Evolutionary conservation across 1,284 basidiomycete genomes (phyloP).

Genomic region (Leucoagaricus sp.): DNA sequence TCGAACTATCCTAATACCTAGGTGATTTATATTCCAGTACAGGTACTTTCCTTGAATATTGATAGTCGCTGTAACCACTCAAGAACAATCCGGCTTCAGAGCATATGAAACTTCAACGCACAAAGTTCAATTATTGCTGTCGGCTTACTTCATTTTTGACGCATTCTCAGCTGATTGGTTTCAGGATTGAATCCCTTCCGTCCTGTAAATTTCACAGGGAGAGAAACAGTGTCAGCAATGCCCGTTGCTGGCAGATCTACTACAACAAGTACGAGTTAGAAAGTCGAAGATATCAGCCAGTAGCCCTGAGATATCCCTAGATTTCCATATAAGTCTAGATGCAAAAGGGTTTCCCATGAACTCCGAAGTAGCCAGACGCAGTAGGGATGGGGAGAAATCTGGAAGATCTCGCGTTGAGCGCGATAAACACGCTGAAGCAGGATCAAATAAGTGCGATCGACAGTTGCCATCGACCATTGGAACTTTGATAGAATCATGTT

Average conservation of each 20-base stretch:
- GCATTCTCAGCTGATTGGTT: background rate
- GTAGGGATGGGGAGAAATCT: constrained; percentile 4
- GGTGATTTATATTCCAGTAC: too few relatives aligned
- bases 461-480: constrained; percentile 12
- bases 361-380: background rate
- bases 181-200: background rate
- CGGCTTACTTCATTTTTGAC: too few relatives aligned
- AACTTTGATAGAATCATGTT: constrained; percentile 5
- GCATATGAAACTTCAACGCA: too few relatives aligned
- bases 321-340: constrained; percentile 10
- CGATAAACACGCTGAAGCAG: constrained; percentile 6
- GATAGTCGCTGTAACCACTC: too few relatives aligned
- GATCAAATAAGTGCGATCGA: constrained; percentile 8
- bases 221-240: background rate
- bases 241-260: background rate
- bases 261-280: background rate
- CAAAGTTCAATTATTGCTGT: too few relatives aligned
- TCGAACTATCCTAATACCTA: too few relatives aligned
- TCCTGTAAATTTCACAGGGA: background rate
- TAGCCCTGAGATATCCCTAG: background rate
- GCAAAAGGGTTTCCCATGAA: constrained; percentile 7
- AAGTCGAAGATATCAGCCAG: background rate
- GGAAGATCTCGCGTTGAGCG: constrained; percentile 4
- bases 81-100: too few relatives aligned
- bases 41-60: too few relatives aligned